Percentiles rank a stretch among this genome's conserved stretches.
phyloP scores from a whole-genome alignment of 306 rosid genomes.

The Senna siamea region DNA sequence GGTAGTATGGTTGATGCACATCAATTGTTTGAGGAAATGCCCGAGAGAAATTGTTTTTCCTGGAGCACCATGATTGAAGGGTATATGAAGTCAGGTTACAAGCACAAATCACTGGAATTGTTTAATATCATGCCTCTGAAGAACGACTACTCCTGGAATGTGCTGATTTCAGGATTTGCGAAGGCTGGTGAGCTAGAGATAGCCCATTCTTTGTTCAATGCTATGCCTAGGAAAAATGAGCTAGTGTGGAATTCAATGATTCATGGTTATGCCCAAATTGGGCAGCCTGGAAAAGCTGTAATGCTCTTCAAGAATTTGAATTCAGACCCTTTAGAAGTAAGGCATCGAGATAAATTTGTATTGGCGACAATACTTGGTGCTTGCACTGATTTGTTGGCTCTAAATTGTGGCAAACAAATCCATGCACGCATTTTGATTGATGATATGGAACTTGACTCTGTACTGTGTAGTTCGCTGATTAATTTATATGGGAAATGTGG shows the following conservation, averaged over 20 bases:
- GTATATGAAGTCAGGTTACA: slow-evolving; percentile 56
- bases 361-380: slow-evolving; percentile 65
- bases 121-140: slow-evolving; percentile 63
- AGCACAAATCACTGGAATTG: slow-evolving; percentile 50
- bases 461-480: slow-evolving; percentile 62
- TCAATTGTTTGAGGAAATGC: slow-evolving; percentile 63
- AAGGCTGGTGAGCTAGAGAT: slow-evolving; percentile 55
- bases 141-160: slow-evolving; percentile 65
- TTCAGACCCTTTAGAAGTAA: slow-evolving; percentile 42
- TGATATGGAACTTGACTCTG: slow-evolving; percentile 58
- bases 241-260: slow-evolving; percentile 73
- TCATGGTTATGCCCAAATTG: slow-evolving; percentile 63
- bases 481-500: slow-evolving; percentile 77
- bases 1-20: neutral
- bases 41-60: slow-evolving; percentile 48
- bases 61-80: slow-evolving; percentile 69
- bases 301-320: slow-evolving; percentile 63
- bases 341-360: slow-evolving; percentile 20
- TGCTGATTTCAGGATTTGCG: slow-evolving; percentile 58
- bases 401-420: slow-evolving; percentile 74
- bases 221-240: slow-evolving; percentile 63
- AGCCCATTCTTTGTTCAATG: slow-evolving; percentile 42
- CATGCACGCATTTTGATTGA: slow-evolving; percentile 69
- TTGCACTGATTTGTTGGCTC: slow-evolving; percentile 63
- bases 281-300: slow-evolving; percentile 56